Conservation (phyloP, 2,329 filamentous ascomycete species). For the Fusarium sp. region DNA sequence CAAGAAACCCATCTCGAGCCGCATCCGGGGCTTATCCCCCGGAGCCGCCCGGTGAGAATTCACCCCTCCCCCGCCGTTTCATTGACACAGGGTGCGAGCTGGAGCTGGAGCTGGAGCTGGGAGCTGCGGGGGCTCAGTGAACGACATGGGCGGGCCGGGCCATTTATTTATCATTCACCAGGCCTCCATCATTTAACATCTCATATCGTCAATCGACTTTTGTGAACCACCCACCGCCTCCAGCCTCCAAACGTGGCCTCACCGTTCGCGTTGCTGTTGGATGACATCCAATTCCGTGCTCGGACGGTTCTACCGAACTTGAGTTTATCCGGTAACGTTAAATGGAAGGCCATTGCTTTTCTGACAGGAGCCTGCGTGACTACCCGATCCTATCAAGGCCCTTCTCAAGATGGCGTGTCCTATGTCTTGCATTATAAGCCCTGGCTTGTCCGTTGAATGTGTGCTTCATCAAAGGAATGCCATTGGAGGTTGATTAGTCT, state of each 20-base stretch:
- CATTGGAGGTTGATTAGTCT: constrained; percentile 31
- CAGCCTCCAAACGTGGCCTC: constrained; percentile 43
- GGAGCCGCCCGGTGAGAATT: constrained; percentile 27
- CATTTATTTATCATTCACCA: constrained; percentile 28
- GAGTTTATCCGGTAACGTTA: constrained; percentile 9
- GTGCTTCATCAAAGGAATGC: constrained; percentile 28
- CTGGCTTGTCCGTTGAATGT: constrained; percentile 8
- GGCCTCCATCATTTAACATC: constrained; percentile 26
- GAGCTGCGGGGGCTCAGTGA: not conserved
- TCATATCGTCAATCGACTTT: not conserved
- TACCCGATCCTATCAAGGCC: constrained; percentile 33
- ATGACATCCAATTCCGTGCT: not conserved
- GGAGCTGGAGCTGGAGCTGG: too few relatives aligned
- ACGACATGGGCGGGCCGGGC: constrained; percentile 34
- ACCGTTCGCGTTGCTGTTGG: constrained; percentile 23
- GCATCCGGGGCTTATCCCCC: constrained; percentile 37
- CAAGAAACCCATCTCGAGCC: constrained; percentile 15
- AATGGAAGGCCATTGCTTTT: not conserved
- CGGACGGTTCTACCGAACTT: constrained; percentile 11
- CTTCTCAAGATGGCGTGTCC: constrained; percentile 5
- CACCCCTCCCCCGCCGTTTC: constrained; percentile 32
- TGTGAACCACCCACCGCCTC: constrained; percentile 44
- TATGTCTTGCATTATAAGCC: constrained; percentile 1
- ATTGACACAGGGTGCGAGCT: constrained; percentile 17
- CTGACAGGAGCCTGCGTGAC: constrained; percentile 7